phyloP scores from a whole-genome alignment of 2,329 filamentous ascomycete species.

The Colletotrichum cereale region DNA sequence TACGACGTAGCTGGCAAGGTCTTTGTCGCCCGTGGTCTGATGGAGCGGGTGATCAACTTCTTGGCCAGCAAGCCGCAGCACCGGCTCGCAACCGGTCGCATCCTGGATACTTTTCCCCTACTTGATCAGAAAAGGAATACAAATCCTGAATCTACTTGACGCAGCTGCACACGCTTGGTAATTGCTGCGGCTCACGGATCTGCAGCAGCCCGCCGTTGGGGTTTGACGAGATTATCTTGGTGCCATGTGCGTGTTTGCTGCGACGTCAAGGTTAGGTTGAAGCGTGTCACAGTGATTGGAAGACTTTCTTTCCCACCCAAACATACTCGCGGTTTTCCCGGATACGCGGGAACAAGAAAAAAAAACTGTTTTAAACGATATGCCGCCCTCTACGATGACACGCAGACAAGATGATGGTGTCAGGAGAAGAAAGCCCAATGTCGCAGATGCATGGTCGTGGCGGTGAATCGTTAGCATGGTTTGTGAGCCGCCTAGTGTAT shows the following conservation, averaged over 20 bases:
- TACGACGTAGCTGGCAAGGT: background rate
- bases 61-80: background rate
- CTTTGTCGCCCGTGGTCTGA: background rate
- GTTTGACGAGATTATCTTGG: constrained; percentile 11
- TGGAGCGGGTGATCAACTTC: background rate
- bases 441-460: background rate
- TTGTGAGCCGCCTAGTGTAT: background rate
- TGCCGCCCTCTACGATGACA: background rate
- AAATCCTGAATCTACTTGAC: background rate
- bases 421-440: constrained; percentile 1
- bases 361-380: background rate
- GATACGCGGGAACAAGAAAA: constrained; percentile 1
- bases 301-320: background rate
- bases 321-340: background rate
- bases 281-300: background rate
- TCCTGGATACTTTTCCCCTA: background rate
- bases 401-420: background rate
- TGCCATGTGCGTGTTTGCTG: background rate
- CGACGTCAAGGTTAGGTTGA: background rate
- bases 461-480: background rate
- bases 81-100: background rate
- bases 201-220: background rate
- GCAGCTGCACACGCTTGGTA: background rate
- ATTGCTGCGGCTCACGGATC: background rate
- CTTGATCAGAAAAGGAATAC: background rate